phyloP scores from a whole-genome alignment of 805 yeast species.

The Cyberlindnera saturnus region DNA sequence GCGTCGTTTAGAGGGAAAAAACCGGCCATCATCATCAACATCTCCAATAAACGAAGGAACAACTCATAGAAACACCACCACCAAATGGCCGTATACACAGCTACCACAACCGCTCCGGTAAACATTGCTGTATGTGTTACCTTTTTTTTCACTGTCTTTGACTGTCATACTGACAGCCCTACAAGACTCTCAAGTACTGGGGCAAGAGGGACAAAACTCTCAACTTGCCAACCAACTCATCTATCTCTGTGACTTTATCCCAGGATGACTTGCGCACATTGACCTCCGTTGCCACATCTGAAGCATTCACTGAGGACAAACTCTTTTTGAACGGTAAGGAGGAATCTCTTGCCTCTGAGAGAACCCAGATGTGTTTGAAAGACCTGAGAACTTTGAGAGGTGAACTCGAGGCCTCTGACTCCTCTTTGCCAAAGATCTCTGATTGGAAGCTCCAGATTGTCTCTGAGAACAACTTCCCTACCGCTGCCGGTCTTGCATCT shows the following conservation, averaged over 20 bases:
- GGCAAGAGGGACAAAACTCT: constrained; percentile 89
- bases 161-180: neutral
- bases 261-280: constrained; percentile 88
- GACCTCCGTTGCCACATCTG: constrained; percentile 78
- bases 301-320: constrained; percentile 51
- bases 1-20: neutral
- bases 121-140: constrained; percentile 77
- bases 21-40: neutral
- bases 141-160: neutral
- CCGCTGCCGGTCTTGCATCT: constrained; percentile 98
- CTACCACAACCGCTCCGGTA: constrained; percentile 94
- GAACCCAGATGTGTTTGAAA: constrained; percentile 66
- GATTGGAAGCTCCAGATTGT: constrained; percentile 69
- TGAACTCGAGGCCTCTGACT: constrained; percentile 49
- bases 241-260: constrained; percentile 89
- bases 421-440: constrained; percentile 54
- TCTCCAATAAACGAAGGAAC: neutral
- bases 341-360: constrained; percentile 60
- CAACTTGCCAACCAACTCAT: constrained; percentile 93
- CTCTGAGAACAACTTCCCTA: constrained; percentile 94
- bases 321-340: constrained; percentile 82
- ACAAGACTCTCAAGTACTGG: constrained; percentile 91
- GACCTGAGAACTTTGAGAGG: constrained; percentile 68
- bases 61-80: neutral
- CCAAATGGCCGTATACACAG: constrained; percentile 50